phyloP scores from a whole-genome alignment of 2,329 filamentous ascomycete genomes.

The Dactylella cylindrospora region DNA sequence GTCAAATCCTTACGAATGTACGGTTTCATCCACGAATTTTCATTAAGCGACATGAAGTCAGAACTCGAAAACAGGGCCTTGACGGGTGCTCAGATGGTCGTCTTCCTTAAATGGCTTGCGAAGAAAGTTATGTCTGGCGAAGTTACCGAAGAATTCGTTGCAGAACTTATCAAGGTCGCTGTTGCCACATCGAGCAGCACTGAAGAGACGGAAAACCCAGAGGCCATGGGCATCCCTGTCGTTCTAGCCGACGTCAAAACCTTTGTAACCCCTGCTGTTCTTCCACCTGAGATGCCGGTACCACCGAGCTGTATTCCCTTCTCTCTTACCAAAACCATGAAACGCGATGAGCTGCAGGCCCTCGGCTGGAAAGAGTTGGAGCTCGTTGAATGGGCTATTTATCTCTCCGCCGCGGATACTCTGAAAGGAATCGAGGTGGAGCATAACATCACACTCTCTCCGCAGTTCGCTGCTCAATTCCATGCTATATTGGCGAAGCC shows the following conservation, averaged over 20 bases:
- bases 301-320: slow-evolving; percentile 82
- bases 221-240: slow-evolving; percentile 62
- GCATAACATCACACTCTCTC: slow-evolving; percentile 69
- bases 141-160: slow-evolving; percentile 68
- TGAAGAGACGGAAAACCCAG: slow-evolving; percentile 50
- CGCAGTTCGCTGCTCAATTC: slow-evolving; percentile 74
- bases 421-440: slow-evolving; percentile 61
- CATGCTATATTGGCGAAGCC: slow-evolving; percentile 80
- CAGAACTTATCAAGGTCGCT: slow-evolving; percentile 74
- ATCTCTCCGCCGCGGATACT: slow-evolving; percentile 66
- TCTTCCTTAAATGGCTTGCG: slow-evolving; percentile 82
- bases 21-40: slow-evolving; percentile 83
- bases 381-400: slow-evolving; percentile 80
- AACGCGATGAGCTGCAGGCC: slow-evolving; percentile 68
- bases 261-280: slow-evolving; percentile 74
- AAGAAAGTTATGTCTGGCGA: slow-evolving; percentile 71
- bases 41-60: slow-evolving; percentile 77
- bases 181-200: slow-evolving; percentile 60
- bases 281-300: slow-evolving; percentile 77
- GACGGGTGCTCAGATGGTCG: slow-evolving; percentile 71
- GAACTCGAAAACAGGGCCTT: slow-evolving; percentile 82
- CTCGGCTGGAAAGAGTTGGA: slow-evolving; percentile 86
- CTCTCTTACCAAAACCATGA: slow-evolving; percentile 73
- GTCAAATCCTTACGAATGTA: slow-evolving; percentile 79
- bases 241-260: slow-evolving; percentile 73